Evolutionary conservation across 2,329 filamentous ascomycete genomes (phyloP), one percentile per base, ranked within the genome.

Genomic region (Fusarium subglutinans): DNA sequence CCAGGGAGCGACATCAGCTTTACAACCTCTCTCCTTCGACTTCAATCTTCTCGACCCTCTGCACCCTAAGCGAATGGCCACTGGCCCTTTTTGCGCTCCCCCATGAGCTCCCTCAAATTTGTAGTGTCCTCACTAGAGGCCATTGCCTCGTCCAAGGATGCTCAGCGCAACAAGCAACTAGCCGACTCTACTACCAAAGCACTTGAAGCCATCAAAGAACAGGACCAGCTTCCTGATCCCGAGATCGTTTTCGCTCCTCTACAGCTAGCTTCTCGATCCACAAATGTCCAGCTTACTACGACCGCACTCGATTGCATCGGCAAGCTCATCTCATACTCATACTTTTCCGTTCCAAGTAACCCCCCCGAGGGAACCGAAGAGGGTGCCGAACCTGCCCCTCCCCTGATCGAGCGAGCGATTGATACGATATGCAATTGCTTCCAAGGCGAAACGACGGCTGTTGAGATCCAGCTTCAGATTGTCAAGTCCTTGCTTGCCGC

Each of bases 351-450:
- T 56, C 89, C 92, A 41, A 86, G 86, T 58, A 84, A 63, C 51
- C 66, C 65, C 66, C 63, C 76, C 73, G 84, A 85, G 53, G 78
- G 66, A 78, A 73, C 83, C 63, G 82, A 86, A 74, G 84, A 87
- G 74, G 83, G 82, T 48, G 78, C 79, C 66, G 79, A 81, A 55
- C 76, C 78, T 50, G 79, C 82, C 67, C 87, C 93, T 8, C 95
- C 96, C 22, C 87, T 99, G 75, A 99, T 99, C 80, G 97, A 99
- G 84, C 90, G 96, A 74, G 96, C 97, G 67, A 99, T 99, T 79
- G 97, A 99, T 84, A 98, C 96, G 41, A 99, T 99, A 86, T 99
- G 96, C 87, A 96, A 98, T 81, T 99, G 96, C 82, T 99, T 99
- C 81, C 95, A 98, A 81, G 96, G 96, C 80, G 96, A 99, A 84